A percentile compares a stretch with the other conserved stretches of the same genome.
Conservation (phyloP, 306 rosid genomes). For the Cucumis cinereus region DNA sequence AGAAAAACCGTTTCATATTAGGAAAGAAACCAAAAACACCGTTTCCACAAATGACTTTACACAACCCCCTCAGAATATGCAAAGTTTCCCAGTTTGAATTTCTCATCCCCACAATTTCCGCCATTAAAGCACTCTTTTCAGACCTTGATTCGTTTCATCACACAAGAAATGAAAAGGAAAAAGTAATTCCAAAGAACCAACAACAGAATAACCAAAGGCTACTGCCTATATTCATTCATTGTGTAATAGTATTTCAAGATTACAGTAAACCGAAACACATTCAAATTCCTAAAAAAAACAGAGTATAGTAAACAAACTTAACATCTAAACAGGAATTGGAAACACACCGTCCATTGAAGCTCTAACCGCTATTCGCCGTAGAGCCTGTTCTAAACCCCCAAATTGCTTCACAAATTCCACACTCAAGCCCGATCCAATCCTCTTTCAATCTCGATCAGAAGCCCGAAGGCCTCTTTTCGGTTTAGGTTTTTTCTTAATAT, state of each 20-base stretch:
- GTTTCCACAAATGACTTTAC: background rate
- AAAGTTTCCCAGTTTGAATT: background rate
- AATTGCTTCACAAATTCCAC: background rate
- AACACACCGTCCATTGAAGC: background rate
- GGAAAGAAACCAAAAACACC: background rate
- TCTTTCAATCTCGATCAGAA: background rate
- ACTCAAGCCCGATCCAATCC: background rate
- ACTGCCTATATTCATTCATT: background rate
- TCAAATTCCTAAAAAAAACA: background rate
- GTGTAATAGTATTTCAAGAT: background rate
- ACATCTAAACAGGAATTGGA: background rate
- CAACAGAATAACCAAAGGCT: background rate
- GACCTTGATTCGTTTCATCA: background rate
- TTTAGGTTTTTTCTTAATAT: background rate
- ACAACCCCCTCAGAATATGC: background rate
- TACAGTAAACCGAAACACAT: background rate
- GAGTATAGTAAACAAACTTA: background rate
- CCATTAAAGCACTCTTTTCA: background rate
- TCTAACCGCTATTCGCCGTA: background rate
- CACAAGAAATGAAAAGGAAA: background rate
- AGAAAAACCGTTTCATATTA: background rate
- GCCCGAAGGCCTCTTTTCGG: background rate
- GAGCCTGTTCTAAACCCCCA: background rate
- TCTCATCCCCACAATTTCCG: background rate
- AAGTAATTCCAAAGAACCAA: background rate